Evolutionary conservation across 345 rosid genomes (phyloP).

Genomic region (Atalantia buxifolia): DNA sequence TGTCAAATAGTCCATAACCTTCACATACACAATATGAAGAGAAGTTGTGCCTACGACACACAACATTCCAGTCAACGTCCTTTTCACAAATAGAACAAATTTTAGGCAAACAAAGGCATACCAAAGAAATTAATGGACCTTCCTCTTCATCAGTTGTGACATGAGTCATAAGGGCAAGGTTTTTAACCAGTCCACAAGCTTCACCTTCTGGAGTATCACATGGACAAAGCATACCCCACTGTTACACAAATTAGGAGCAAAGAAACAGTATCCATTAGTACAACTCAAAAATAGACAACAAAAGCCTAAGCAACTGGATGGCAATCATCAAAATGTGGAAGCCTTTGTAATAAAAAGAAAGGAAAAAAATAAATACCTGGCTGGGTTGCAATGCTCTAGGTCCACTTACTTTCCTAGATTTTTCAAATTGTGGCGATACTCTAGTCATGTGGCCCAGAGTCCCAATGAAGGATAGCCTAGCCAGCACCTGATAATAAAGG

Average conservation of each 20-base stretch:
- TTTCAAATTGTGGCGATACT: slow-evolving; percentile 83
- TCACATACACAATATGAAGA: neutral
- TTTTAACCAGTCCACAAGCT: slow-evolving; percentile 95
- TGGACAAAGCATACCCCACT: slow-evolving; percentile 99
- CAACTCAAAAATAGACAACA: neutral
- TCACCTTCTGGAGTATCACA: slow-evolving; percentile 99
- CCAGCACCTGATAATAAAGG: slow-evolving; percentile 50
- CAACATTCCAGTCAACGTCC: neutral
- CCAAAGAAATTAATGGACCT: slow-evolving; percentile 77
- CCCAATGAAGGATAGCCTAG: slow-evolving; percentile 80
- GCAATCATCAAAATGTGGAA: neutral
- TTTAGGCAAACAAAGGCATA: slow-evolving; percentile 21
- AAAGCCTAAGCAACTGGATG: neutral
- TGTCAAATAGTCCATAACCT: neutral
- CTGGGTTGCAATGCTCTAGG: slow-evolving; percentile 99
- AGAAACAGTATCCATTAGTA: slow-evolving; percentile 1
- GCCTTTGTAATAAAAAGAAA: neutral
- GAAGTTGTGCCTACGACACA: neutral
- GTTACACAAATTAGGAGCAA: slow-evolving; percentile 4
- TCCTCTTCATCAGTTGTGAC: slow-evolving; percentile 95
- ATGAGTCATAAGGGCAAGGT: slow-evolving; percentile 98
- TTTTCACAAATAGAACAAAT: slow-evolving; percentile 10
- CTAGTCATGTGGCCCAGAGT: slow-evolving; percentile 80
- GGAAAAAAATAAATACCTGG: slow-evolving; percentile 51
- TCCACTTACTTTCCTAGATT: slow-evolving; percentile 99